Percentiles rank a stretch among this genome's conserved stretches.
These are phyloP conservation scores for Phytopythium chamaehyphon DNA, from an alignment of 352 stramenopile species.

Conservation along the genomic window DNA sequence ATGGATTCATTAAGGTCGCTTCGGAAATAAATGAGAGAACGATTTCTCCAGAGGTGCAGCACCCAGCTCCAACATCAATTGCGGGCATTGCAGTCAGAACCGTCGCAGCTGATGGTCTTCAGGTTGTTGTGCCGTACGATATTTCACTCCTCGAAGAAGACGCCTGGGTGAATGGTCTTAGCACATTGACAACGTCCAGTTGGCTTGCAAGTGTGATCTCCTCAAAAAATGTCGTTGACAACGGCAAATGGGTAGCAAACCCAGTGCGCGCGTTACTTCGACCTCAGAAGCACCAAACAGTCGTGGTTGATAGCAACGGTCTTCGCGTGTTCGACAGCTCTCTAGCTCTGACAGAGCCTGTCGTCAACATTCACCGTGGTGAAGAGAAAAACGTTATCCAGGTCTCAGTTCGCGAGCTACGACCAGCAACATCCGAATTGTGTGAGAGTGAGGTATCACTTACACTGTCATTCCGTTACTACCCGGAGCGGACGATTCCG, in stretches of 20 bases:
- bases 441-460: slow-evolving; percentile 37
- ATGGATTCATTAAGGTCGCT: slow-evolving; percentile 52
- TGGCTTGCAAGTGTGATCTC: slow-evolving; percentile 56
- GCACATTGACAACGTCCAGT: slow-evolving; percentile 28
- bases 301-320: slow-evolving; percentile 27
- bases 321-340: slow-evolving; percentile 38
- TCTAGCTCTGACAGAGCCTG: slow-evolving; percentile 24
- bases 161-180: slow-evolving; percentile 38
- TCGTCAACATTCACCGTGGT: slow-evolving; percentile 46
- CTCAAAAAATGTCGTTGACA: slow-evolving; percentile 40
- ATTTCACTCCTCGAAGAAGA: slow-evolving; percentile 13
- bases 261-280: slow-evolving; percentile 47
- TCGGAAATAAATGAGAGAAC: slow-evolving; percentile 13
- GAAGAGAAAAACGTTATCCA: slow-evolving; percentile 21
- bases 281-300: slow-evolving; percentile 39
- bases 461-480: slow-evolving; percentile 51
- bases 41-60: not conserved
- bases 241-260: slow-evolving; percentile 71
- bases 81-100: slow-evolving; percentile 23
- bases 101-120: slow-evolving; percentile 15
- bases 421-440: slow-evolving; percentile 52
- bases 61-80: slow-evolving; percentile 13
- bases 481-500: slow-evolving; percentile 36
- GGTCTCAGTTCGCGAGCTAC: slow-evolving; percentile 50
- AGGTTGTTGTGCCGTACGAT: slow-evolving; percentile 25